Base-by-base conservation (phyloP, 495 filamentous ascomycete species). In the Pyrenula aspistea region DNA sequence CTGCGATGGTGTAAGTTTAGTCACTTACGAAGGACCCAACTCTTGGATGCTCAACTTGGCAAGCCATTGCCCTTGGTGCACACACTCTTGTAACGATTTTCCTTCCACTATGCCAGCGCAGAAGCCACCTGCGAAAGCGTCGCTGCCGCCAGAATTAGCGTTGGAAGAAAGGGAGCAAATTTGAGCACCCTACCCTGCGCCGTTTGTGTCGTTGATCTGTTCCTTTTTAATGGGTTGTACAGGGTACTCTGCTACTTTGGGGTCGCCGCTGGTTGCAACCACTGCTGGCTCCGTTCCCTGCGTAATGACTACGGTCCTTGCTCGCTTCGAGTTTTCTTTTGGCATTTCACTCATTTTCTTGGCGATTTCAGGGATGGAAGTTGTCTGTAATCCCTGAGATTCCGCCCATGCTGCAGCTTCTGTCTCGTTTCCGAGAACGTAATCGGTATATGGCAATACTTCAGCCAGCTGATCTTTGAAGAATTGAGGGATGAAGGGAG, bases 81-180 rank as follows among this genome's bases (percentile, higher is more conserved):
- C 73, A 61, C 77, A 79, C 57, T 83, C 78, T 53, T 85, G 84
- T 12, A 98, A 73, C 49, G 82, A 68, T 74, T 90, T 86, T 66
- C 88, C 90, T 67, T 88, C 77, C 51, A 95, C 88, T 58, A 98
- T 73, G 61, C 90, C 93, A 52, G 92, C 92, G 51, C 83, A 73
- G 73, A 98, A 91, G 58, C 93, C 93, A 67, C 91, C 93, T 55
- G 91, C 91, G 65, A 97, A 98, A 31, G 94, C 93, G 70, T 98
- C 93, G 71, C 91, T 84, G 58, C 51, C 24, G n/a, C 25, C 24
- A 53, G 12, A 42, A 49, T 3, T 15, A 36, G 50, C 70, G 15
- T 42, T 15, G 8, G 15, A 4, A 42, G 36, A 72, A 62, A 2
- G 50, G 15, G 12, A 22, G 10, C 31, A 25, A 59, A 12, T 24